Conservation (phyloP, 2,329 filamentous ascomycete genomes). For the Leptographium galeiforme region DNA sequence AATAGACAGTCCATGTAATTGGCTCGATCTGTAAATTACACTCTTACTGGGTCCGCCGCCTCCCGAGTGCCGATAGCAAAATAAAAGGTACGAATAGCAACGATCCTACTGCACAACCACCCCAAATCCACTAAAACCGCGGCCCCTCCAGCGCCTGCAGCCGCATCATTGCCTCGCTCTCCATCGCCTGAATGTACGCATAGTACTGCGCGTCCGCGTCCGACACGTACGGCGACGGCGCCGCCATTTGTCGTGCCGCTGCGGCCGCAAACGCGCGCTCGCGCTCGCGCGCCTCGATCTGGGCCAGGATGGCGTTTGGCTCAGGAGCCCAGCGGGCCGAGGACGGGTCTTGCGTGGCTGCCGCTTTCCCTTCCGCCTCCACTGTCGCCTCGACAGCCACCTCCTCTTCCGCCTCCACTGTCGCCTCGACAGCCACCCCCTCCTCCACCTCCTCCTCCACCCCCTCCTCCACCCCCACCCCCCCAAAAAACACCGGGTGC, state of each 20-base stretch:
- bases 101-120: no score
- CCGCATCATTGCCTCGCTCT: constrained; percentile 12
- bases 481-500: constrained; percentile 21
- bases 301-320: constrained; percentile 13
- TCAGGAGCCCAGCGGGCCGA: neutral
- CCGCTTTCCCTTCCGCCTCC: no score
- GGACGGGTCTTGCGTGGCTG: neutral
- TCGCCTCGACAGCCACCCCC: neutral
- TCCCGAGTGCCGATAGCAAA: no score
- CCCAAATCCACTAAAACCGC: no score
- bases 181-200: constrained; percentile 15
- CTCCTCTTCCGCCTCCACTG: neutral
- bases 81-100: no score
- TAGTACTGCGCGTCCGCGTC: constrained; percentile 13
- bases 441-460: constrained; percentile 12
- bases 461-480: constrained; percentile 11
- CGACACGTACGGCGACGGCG: neutral
- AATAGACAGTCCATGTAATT: no score
- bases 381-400: neutral
- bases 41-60: no score
- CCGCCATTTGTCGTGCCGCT: constrained; percentile 7
- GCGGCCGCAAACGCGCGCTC: constrained; percentile 17
- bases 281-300: constrained; percentile 20
- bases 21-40: no score
- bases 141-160: constrained; percentile 11